These are phyloP conservation scores for Catharanthus roseus DNA, from an alignment of 257 asterid genomes.

Conservation along the genomic window DNA sequence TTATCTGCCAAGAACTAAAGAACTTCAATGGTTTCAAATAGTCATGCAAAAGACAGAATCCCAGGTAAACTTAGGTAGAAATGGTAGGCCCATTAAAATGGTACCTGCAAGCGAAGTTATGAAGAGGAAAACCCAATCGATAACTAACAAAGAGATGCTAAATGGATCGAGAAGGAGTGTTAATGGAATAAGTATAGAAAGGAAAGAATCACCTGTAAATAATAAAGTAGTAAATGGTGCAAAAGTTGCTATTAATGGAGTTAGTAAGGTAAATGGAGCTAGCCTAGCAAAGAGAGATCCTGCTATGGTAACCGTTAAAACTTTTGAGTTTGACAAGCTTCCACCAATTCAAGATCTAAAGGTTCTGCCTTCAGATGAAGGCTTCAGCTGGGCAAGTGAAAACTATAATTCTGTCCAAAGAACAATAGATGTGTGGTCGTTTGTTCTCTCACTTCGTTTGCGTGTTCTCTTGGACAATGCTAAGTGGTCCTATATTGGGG, in stretches of 20 bases:
- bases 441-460: constrained; percentile 76
- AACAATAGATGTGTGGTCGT: constrained; percentile 84
- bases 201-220: constrained; percentile 25
- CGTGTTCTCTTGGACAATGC: constrained; percentile 80
- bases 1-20: constrained; percentile 21
- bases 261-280: constrained; percentile 30
- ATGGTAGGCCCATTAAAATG: constrained; percentile 67
- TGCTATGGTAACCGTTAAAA: constrained; percentile 24
- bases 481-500: constrained; percentile 70
- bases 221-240: constrained; percentile 37
- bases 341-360: constrained; percentile 64
- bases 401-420: constrained; percentile 80
- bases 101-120: constrained; percentile 58
- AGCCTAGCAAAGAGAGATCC: constrained; percentile 48
- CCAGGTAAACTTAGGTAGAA: constrained; percentile 37
- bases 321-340: constrained; percentile 34
- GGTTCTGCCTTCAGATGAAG: constrained; percentile 89
- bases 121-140: constrained; percentile 30
- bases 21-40: constrained; percentile 26
- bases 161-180: constrained; percentile 27
- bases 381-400: constrained; percentile 94
- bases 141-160: constrained; percentile 26
- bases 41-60: constrained; percentile 56
- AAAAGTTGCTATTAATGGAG: constrained; percentile 36
- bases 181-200: constrained; percentile 39